Percentiles rank a stretch among this genome's conserved stretches.
Evolutionary conservation across 768 basidiomycete genomes (phyloP).

Genomic region (Auricularia sp.): DNA sequence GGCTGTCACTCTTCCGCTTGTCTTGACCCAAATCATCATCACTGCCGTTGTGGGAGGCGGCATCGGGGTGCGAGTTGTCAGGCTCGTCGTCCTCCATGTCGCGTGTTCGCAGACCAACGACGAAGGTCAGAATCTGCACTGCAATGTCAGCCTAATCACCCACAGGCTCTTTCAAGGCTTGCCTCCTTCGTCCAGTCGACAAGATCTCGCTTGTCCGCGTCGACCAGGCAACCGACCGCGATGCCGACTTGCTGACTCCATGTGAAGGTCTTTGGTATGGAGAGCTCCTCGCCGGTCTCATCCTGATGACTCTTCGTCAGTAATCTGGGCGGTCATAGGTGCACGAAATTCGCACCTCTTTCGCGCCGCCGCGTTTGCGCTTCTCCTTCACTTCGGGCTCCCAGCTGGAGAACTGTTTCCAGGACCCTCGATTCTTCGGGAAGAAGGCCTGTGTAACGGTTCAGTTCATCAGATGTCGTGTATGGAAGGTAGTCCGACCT

Average conservation of each 20-base stretch:
- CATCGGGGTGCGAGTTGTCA: slow-evolving; percentile 27
- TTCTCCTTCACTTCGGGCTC: slow-evolving; percentile 40
- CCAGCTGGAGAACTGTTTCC: slow-evolving; percentile 79
- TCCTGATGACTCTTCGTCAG: background rate
- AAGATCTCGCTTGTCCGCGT: slow-evolving; percentile 49
- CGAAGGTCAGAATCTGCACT: slow-evolving; percentile 48
- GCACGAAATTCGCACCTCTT: slow-evolving; percentile 9
- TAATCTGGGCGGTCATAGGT: background rate
- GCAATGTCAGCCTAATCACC: background rate
- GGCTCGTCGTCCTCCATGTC: slow-evolving; percentile 44
- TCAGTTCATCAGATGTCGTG: slow-evolving; percentile 4
- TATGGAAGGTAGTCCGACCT: slow-evolving; percentile 42
- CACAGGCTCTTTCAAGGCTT: slow-evolving; percentile 19
- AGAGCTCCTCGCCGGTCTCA: slow-evolving; percentile 50
- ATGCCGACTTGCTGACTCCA: slow-evolving; percentile 89
- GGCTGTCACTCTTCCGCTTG: slow-evolving; percentile 19
- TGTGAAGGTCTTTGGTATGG: slow-evolving; percentile 77
- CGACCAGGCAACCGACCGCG: slow-evolving; percentile 61
- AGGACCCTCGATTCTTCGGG: slow-evolving; percentile 77
- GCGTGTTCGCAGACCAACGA: slow-evolving; percentile 46
- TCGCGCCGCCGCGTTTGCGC: slow-evolving; percentile 21
- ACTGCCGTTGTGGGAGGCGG: slow-evolving; percentile 20
- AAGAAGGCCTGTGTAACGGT: slow-evolving; percentile 55
- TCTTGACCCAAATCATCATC: slow-evolving; percentile 15
- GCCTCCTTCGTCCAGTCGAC: slow-evolving; percentile 80